Percentiles rank a stretch among this genome's conserved stretches.
Evolutionary conservation across 768 basidiomycete genomes (phyloP).

Genomic region (Tubosaeta brunneosetosa): DNA sequence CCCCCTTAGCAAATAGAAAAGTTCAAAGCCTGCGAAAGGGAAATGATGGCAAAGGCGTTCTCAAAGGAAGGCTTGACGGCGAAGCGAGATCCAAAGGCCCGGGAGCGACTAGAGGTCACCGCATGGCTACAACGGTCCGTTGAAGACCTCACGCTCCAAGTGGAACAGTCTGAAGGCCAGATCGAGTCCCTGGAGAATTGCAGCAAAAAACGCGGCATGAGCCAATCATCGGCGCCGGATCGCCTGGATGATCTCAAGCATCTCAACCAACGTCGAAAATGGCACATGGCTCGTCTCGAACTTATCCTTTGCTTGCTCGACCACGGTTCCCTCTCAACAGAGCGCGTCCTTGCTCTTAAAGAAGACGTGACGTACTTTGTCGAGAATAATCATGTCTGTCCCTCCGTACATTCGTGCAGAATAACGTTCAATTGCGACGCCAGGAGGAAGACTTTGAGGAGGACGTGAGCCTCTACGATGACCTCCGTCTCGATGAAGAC

Average conservation of each 20-base stretch:
- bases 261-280: constrained; percentile 89
- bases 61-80: constrained; percentile 97
- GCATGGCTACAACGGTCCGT: constrained; percentile 85
- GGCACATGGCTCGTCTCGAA: constrained; percentile 92
- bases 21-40: constrained; percentile 99
- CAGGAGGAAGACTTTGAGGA: constrained; percentile 98
- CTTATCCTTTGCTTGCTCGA: constrained; percentile 89
- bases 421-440: constrained; percentile 15
- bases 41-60: constrained; percentile 99
- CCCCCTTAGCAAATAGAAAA: constrained; percentile 96
- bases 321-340: constrained; percentile 83
- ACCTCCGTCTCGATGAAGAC: constrained; percentile 93
- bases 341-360: constrained; percentile 76
- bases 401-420: constrained; percentile 2
- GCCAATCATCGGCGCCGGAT: constrained; percentile 57
- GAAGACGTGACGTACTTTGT: constrained; percentile 97
- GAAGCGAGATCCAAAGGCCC: constrained; percentile 94
- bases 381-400: constrained; percentile 86
- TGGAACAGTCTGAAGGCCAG: constrained; percentile 93
- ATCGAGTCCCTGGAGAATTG: constrained; percentile 76
- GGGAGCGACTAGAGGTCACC: constrained; percentile 89
- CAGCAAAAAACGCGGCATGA: constrained; percentile 83
- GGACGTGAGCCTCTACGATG: constrained; percentile 96
- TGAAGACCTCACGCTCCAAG: constrained; percentile 88
- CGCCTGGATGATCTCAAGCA: constrained; percentile 80